phyloP scores from a whole-genome alignment of 805 yeast genomes.

The Pichia nanzhaoensis region DNA sequence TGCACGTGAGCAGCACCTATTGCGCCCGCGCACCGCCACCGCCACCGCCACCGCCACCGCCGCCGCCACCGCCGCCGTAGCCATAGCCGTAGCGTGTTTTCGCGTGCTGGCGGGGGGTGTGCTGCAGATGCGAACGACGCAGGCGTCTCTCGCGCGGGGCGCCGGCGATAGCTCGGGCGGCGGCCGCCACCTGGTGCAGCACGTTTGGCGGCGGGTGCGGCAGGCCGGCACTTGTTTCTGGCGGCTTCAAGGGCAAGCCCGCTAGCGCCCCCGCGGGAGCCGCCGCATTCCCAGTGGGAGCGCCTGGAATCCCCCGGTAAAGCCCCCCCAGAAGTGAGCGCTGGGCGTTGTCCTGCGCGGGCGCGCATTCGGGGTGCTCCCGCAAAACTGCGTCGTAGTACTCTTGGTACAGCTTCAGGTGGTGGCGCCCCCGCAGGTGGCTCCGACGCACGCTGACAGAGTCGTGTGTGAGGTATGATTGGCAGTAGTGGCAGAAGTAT shows the following conservation, averaged over 20 bases:
- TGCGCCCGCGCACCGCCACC: too few species aligned
- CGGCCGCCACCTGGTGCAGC: background rate
- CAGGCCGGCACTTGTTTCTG: slow-evolving; percentile 19
- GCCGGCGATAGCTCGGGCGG: background rate
- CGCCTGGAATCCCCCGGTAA: slow-evolving; percentile 33
- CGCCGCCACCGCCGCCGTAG: too few species aligned
- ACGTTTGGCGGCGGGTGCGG: slow-evolving; percentile 35
- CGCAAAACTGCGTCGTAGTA: slow-evolving; percentile 51
- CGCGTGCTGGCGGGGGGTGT: too few species aligned
- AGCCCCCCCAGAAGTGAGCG: slow-evolving; percentile 18
- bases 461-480: slow-evolving; percentile 82
- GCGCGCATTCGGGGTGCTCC: slow-evolving; percentile 1
- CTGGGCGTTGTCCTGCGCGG: too few species aligned
- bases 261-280: too few species aligned
- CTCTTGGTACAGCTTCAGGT: slow-evolving; percentile 61
- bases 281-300: too few species aligned
- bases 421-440: slow-evolving; percentile 73
- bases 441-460: slow-evolving; percentile 80
- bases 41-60: too few species aligned
- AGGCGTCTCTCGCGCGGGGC: too few species aligned
- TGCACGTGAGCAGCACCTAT: too few species aligned
- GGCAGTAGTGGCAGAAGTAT: slow-evolving; percentile 81
- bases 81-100: too few species aligned
- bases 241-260: too few species aligned
- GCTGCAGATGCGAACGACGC: background rate